Evolutionary conservation across 805 yeast genomes (phyloP).

Genomic region (Starmerella khaoyaiensis): DNA sequence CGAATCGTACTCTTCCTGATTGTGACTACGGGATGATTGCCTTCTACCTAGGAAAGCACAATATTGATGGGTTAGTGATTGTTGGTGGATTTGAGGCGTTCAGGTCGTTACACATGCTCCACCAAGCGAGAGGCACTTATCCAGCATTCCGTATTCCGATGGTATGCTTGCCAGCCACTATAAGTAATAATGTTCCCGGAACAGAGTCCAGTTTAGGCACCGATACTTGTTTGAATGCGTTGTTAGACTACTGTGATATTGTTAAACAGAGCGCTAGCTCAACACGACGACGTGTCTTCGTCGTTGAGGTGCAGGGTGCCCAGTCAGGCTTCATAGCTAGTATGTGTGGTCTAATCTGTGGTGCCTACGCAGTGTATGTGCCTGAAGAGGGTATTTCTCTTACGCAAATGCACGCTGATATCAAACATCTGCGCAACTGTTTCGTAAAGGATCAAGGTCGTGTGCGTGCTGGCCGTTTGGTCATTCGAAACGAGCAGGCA

Average conservation of each 20-base stretch:
- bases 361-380: constrained; percentile 81
- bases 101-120: constrained; percentile 66
- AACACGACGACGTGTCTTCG: constrained; percentile 84
- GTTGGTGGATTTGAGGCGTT: constrained; percentile 98
- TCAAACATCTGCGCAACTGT: constrained; percentile 51
- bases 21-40: constrained; percentile 82
- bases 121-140: constrained; percentile 59
- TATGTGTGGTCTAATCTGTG: constrained; percentile 68
- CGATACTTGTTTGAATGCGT: constrained; percentile 87
- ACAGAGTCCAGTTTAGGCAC: constrained; percentile 91
- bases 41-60: constrained; percentile 77
- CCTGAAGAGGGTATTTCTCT: constrained; percentile 75
- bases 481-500: constrained; percentile 73
- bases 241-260: constrained; percentile 87
- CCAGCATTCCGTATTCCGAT: constrained; percentile 92
- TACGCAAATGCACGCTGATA: constrained; percentile 59
- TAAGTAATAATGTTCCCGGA: constrained; percentile 98
- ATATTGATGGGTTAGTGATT: constrained; percentile 76
- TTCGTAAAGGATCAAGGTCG: constrained; percentile 67
- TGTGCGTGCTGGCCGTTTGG: constrained; percentile 70
- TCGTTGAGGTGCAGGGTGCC: constrained; percentile 97
- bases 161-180: constrained; percentile 88
- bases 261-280: constrained; percentile 92
- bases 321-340: constrained; percentile 90
- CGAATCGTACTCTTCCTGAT: constrained; percentile 78